Percentiles rank a stretch among this genome's conserved stretches.
Conservation (phyloP, 1,284 basidiomycete species). For the Naganishia sp. region DNA sequence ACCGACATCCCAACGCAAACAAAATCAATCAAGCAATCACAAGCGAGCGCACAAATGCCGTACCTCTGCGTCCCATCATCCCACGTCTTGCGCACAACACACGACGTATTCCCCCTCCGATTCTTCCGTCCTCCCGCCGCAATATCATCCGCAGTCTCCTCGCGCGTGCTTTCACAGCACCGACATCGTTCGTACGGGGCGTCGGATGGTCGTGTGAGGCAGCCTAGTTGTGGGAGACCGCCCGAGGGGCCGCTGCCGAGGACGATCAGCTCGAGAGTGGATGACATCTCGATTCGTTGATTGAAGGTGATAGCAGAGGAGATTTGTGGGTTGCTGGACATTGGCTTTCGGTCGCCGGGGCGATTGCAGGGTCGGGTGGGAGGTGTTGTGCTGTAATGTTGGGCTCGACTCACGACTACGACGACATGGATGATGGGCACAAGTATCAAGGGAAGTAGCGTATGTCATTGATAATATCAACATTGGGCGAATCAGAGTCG, state of each 20-base stretch:
- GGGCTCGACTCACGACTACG: no score
- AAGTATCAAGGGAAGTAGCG: no score
- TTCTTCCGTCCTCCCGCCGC: conserved; percentile 12
- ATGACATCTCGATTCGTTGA: background rate
- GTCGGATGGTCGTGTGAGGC: background rate
- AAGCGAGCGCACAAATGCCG: background rate
- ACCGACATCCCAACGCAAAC: background rate
- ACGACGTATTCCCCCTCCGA: background rate
- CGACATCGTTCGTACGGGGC: background rate
- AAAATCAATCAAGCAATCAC: background rate
- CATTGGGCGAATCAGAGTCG: no score
- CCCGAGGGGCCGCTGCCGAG: conserved; percentile 9
- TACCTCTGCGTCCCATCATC: conserved; percentile 7
- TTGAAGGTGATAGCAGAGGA: no score
- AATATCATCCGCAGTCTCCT: background rate
- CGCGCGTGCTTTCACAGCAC: background rate
- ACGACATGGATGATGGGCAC: no score
- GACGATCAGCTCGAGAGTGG: conserved; percentile 5
- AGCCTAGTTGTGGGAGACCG: conserved; percentile 5
- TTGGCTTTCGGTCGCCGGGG: no score
- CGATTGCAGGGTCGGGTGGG: no score
- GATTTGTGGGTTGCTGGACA: no score
- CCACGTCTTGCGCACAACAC: conserved; percentile 14
- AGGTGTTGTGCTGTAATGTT: no score
- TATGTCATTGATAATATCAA: no score